A percentile compares a stretch with the other conserved stretches of the same genome.
Conservation (phyloP, 805 yeast species). For the Cyberlindnera mycetangii region DNA sequence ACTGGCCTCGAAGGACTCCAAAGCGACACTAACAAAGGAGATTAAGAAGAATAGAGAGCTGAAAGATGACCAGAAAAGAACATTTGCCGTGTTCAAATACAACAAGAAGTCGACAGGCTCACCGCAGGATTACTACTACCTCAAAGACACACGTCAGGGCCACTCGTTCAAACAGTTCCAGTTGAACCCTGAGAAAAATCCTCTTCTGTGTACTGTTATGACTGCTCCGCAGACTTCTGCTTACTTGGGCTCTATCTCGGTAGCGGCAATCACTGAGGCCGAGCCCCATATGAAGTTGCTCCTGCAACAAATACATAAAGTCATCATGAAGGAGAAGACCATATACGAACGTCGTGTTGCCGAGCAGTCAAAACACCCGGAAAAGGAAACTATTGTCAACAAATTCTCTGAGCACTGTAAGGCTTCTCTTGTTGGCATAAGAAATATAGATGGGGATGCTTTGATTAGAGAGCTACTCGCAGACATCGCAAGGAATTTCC, state of each 20-base stretch:
- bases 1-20: constrained; percentile 19
- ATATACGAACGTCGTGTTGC: constrained; percentile 4
- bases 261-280: constrained; percentile 16
- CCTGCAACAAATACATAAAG: constrained; percentile 14
- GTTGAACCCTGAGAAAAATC: constrained; percentile 20
- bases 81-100: constrained; percentile 11
- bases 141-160: constrained; percentile 8
- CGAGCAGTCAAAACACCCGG: background rate
- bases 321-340: constrained; percentile 13
- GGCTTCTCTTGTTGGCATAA: constrained; percentile 11
- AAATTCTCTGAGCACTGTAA: constrained; percentile 11
- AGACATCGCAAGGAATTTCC: constrained; percentile 14
- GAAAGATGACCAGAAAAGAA: constrained; percentile 14
- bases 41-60: constrained; percentile 16
- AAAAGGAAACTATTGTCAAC: constrained; percentile 4
- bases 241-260: constrained; percentile 20
- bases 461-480: constrained; percentile 5
- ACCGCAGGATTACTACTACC: constrained; percentile 16
- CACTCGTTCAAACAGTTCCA: constrained; percentile 12
- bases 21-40: constrained; percentile 15
- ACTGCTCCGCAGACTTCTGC: constrained; percentile 12
- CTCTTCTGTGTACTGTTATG: constrained; percentile 16
- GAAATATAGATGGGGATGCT: constrained; percentile 8
- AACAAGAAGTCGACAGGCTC: constrained; percentile 14
- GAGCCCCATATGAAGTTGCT: constrained; percentile 17